Conservation (phyloP, 1,284 basidiomycete species). For the Cutaneotrichosporon sp. region DNA sequence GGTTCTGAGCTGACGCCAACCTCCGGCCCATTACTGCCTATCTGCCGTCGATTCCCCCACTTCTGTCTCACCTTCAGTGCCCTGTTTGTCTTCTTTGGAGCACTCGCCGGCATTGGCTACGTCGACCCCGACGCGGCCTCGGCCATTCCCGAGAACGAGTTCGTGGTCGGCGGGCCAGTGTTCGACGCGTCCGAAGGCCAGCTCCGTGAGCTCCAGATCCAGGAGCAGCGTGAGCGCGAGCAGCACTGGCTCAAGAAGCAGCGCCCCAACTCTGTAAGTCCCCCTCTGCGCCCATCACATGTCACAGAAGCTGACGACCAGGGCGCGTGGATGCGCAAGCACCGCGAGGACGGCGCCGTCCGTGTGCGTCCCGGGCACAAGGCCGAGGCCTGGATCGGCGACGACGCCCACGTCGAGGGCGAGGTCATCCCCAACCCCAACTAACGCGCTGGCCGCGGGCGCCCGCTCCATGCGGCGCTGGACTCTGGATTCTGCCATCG, state of each 20-base stretch:
- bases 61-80: no score
- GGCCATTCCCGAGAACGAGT: slow-evolving; percentile 19
- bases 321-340: slow-evolving; percentile 50
- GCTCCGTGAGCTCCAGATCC: slow-evolving; percentile 31
- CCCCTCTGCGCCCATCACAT: background rate
- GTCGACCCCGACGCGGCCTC: slow-evolving; percentile 34
- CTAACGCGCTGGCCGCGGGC: background rate
- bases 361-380: background rate
- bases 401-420: slow-evolving; percentile 4
- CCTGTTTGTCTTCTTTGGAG: slow-evolving; percentile 50
- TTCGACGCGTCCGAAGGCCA: slow-evolving; percentile 33
- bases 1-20: background rate
- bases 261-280: slow-evolving; percentile 52
- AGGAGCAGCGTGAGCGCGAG: slow-evolving; percentile 46
- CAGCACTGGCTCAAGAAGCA: slow-evolving; percentile 45
- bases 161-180: slow-evolving; percentile 40
- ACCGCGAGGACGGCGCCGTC: slow-evolving; percentile 43
- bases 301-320: slow-evolving; percentile 18
- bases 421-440: background rate
- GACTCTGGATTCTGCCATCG: background rate
- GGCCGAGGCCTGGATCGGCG: background rate
- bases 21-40: no score
- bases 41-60: background rate
- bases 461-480: background rate
- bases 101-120: slow-evolving; percentile 51